These are phyloP conservation scores for Phytopythium ostracodes DNA, from an alignment of 352 stramenopile species.

Conservation along the genomic window DNA sequence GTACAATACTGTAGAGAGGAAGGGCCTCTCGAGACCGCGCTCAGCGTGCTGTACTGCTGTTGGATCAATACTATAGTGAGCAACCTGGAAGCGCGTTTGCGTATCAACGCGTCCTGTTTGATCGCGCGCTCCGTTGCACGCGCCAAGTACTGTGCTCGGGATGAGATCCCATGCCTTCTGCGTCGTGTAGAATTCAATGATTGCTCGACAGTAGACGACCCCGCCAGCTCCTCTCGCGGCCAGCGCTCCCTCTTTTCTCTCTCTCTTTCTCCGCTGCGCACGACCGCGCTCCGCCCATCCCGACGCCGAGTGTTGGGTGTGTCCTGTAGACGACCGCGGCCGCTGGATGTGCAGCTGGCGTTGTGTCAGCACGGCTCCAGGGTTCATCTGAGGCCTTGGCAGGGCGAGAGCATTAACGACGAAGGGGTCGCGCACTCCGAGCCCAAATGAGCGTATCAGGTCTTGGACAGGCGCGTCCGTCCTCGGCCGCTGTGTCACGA, in stretches of 20 bases:
- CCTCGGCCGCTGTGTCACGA: background rate
- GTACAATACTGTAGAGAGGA: no score
- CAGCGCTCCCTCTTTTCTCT: background rate
- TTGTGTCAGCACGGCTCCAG: background rate
- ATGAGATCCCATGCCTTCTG: background rate
- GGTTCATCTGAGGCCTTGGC: background rate
- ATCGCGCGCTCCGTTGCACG: background rate
- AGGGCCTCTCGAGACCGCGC: no score
- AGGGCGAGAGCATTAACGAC: background rate
- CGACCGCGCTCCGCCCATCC: background rate
- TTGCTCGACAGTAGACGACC: slow-evolving; percentile 9
- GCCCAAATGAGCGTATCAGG: background rate
- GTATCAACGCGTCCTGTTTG: background rate
- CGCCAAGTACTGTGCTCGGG: background rate
- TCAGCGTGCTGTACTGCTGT: no score
- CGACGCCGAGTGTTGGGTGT: background rate
- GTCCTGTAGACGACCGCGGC: background rate
- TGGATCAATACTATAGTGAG: no score
- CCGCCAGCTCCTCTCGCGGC: background rate
- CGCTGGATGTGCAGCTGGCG: background rate
- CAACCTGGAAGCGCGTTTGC: background rate
- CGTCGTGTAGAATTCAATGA: background rate
- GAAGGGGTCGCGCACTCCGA: background rate
- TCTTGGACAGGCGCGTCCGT: background rate
- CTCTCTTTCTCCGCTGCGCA: background rate